Evolutionary conservation across 768 basidiomycete genomes (phyloP).

Genomic region (Tylopilus cervinicoccineus): DNA sequence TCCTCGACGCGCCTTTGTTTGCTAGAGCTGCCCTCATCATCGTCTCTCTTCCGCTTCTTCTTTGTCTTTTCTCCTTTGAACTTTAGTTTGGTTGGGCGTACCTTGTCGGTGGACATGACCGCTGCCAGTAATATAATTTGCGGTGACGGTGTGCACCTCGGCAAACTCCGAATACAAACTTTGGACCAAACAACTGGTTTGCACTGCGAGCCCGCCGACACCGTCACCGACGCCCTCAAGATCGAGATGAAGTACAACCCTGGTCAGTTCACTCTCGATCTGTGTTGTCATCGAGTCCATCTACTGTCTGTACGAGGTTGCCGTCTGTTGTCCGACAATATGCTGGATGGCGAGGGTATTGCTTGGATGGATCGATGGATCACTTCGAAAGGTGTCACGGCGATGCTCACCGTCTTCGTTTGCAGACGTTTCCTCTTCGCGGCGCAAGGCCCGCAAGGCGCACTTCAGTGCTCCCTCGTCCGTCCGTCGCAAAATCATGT

Average conservation of each 20-base stretch:
- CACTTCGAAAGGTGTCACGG: constrained; percentile 9
- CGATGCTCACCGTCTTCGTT: constrained; percentile 32
- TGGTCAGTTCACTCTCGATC: constrained; percentile 50
- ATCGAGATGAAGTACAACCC: constrained; percentile 78
- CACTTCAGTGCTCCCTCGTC: constrained; percentile 97
- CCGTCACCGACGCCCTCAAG: constrained; percentile 60
- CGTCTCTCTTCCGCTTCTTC: constrained; percentile 76
- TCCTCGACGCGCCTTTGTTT: constrained; percentile 51
- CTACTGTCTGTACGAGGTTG: constrained; percentile 23
- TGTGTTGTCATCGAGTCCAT: constrained; percentile 16
- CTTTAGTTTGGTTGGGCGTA: constrained; percentile 72
- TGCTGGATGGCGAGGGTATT: constrained; percentile 51
- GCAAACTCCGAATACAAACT: constrained; percentile 25
- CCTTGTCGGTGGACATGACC: constrained; percentile 40
- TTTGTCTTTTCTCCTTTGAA: constrained; percentile 87
- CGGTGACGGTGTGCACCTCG: constrained; percentile 3
- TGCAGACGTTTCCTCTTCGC: constrained; percentile 83
- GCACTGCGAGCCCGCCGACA: constrained; percentile 33
- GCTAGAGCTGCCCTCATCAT: constrained; percentile 40
- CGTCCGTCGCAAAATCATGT: constrained; percentile 96
- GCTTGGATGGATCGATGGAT: constrained; percentile 40
- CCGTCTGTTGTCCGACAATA: constrained; percentile 28
- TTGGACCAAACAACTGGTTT: constrained; percentile 36
- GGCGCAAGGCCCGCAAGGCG: constrained; percentile 97
- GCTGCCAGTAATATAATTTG: neutral